Base-by-base conservation (phyloP, 116 monocot genomes). In the Cymodocea nodosa region DNA sequence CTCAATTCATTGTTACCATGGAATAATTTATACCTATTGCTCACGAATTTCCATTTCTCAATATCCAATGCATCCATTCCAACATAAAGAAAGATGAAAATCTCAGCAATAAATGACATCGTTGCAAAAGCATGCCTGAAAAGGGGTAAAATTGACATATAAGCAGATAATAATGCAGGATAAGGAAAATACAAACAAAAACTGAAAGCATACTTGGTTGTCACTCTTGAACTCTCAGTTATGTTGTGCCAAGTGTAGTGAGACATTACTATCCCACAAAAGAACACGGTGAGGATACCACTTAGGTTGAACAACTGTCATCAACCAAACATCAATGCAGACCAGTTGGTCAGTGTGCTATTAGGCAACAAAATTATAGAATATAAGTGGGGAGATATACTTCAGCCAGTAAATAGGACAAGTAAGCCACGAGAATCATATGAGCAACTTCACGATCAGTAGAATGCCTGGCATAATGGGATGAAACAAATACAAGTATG, bases 241-340 rank as follows among this genome's bases (percentile, higher is more conserved):
- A 97, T 88, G 75, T 97, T 97, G 52, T 91, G 92, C 97, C 97
- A 97, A 7, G 97, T 90, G 62, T 97, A 97, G 68, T 97, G 97
- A 19, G 97, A 97, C 97, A 97, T 97, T 50, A 97, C 88, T 63
- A 97, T 91, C 35, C 97, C 97, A 57, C 91, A 97, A 65, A 97
- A 91, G 79, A 97, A 97, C n/a, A 97, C 97, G 20, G 97, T 97
- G 49, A 97, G 84, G 63, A 97, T 97, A 17, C 97, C 84, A 67
- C 97, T 97, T 52, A 97, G 71, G 80, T 88, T 64, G 63, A 75
- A 71, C 70, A 91, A 72, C 97, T 97, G 83, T 62, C 82, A 64
- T 34, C 17, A 53, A 34, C 52, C 24, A 34, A 51, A 35, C 18
- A 35, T 66, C 24, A 22, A 50, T 14, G 48, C 20, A 49, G 34